phyloP scores from a whole-genome alignment of 2,329 filamentous ascomycete species.

The Aquanectria penicillioides region DNA sequence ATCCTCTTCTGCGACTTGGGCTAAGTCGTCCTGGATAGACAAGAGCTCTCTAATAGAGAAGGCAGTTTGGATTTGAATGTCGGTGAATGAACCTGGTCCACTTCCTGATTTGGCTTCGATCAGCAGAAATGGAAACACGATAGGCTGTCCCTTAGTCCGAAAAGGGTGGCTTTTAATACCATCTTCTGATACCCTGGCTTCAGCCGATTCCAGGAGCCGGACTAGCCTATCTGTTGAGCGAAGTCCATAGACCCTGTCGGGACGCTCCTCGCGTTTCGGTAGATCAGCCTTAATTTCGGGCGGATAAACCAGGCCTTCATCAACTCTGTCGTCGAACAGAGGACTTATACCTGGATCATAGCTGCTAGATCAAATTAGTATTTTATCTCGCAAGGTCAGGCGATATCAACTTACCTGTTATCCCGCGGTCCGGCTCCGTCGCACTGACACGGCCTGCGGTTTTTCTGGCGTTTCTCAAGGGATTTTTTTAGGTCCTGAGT shows the following conservation, averaged over 20 bases:
- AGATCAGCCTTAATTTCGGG: neutral
- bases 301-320: neutral
- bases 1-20: neutral
- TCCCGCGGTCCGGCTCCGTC: neutral
- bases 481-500: neutral
- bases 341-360: neutral
- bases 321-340: conserved; percentile 4
- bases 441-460: neutral
- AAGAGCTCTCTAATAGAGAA: conserved; percentile 25
- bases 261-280: neutral
- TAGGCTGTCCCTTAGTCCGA: neutral
- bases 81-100: neutral
- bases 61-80: conserved; percentile 21
- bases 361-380: neutral
- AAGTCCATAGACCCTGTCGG: conserved; percentile 7
- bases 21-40: conserved; percentile 14
- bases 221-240: neutral
- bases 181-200: neutral
- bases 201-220: neutral
- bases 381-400: too few species aligned
- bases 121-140: conserved; percentile 25
- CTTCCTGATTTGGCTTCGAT: conserved; percentile 25
- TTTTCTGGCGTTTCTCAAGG: neutral
- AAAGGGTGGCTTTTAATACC: neutral
- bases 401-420: neutral